Evolutionary conservation across 805 yeast genomes (phyloP).

Genomic region (Ogataea minuta): DNA sequence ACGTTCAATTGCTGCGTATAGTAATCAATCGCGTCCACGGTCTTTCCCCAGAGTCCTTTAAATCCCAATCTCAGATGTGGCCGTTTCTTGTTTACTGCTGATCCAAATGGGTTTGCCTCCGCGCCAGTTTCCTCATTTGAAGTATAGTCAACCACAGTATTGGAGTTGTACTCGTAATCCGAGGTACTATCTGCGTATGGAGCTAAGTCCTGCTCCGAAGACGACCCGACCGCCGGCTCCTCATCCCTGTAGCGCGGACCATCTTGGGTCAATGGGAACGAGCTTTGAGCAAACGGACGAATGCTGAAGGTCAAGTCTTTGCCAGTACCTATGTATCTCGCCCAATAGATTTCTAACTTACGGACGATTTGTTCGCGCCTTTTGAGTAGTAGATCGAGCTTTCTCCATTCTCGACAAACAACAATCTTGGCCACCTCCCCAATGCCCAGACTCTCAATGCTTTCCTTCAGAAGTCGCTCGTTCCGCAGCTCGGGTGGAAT

Average conservation of each 20-base stretch:
- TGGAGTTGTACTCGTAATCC: slow-evolving; percentile 24
- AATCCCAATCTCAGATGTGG: slow-evolving; percentile 64
- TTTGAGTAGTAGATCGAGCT: slow-evolving; percentile 62
- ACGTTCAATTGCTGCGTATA: slow-evolving; percentile 65
- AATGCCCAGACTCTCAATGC: slow-evolving; percentile 73
- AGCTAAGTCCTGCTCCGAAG: background rate
- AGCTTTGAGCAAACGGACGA: slow-evolving; percentile 27
- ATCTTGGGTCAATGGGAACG: slow-evolving; percentile 25
- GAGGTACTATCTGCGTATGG: slow-evolving; percentile 15
- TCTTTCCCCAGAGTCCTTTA: slow-evolving; percentile 61
- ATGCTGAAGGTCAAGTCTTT: slow-evolving; percentile 23
- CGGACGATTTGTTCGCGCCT: slow-evolving; percentile 53
- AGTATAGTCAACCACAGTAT: slow-evolving; percentile 6
- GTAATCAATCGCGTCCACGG: slow-evolving; percentile 79
- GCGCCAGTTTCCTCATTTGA: background rate
- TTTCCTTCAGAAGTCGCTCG: slow-evolving; percentile 65
- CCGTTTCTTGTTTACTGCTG: slow-evolving; percentile 38
- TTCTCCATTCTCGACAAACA: slow-evolving; percentile 85
- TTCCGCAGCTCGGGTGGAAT: slow-evolving; percentile 80
- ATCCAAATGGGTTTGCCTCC: slow-evolving; percentile 8
- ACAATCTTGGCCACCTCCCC: slow-evolving; percentile 77
- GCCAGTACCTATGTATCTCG: slow-evolving; percentile 54
- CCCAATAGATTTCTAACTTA: slow-evolving; percentile 70
- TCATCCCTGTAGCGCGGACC: slow-evolving; percentile 22
- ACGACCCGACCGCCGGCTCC: slow-evolving; percentile 3